Evolutionary conservation across 108 stramenopile species (phyloP).

Genomic region (Nitzschia sp.): DNA sequence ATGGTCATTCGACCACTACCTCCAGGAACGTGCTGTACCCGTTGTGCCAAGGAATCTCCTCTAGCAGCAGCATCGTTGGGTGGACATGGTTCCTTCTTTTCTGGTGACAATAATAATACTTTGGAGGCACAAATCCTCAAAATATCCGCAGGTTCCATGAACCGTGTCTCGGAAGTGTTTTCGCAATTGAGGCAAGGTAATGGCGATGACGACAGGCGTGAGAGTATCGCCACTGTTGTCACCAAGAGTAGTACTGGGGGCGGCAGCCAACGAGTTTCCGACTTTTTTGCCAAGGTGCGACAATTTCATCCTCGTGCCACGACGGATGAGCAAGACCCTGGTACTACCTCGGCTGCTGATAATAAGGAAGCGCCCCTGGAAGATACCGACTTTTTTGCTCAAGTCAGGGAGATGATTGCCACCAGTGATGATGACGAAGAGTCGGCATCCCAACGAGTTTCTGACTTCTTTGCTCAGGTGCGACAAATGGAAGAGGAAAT

Average conservation of each 20-base stretch:
- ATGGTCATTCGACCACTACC: background rate
- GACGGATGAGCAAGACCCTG: background rate
- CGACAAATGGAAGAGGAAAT: conserved; percentile 4
- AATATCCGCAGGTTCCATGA: background rate
- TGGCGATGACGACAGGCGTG: background rate
- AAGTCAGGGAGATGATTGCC: conserved; percentile 20
- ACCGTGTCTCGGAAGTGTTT: background rate
- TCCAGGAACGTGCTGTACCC: conserved; percentile 1
- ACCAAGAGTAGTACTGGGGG: background rate
- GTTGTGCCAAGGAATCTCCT: conserved; percentile 1
- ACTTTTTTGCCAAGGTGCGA: conserved; percentile 13
- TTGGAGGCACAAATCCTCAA: background rate
- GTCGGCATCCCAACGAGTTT: conserved; percentile 8
- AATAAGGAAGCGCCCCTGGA: background rate
- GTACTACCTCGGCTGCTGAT: background rate
- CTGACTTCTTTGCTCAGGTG: conserved; percentile 24
- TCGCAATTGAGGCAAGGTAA: background rate
- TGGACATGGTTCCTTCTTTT: background rate
- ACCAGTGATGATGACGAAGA: conserved; percentile 18
- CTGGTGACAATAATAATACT: background rate
- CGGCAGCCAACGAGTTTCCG: conserved; percentile 13
- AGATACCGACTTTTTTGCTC: conserved; percentile 31
- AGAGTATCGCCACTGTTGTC: background rate
- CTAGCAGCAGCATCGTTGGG: background rate
- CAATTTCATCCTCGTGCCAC: background rate